Conservation (phyloP, 192 early-diverging fungal genomes). For the Backusella mclennaniae region DNA sequence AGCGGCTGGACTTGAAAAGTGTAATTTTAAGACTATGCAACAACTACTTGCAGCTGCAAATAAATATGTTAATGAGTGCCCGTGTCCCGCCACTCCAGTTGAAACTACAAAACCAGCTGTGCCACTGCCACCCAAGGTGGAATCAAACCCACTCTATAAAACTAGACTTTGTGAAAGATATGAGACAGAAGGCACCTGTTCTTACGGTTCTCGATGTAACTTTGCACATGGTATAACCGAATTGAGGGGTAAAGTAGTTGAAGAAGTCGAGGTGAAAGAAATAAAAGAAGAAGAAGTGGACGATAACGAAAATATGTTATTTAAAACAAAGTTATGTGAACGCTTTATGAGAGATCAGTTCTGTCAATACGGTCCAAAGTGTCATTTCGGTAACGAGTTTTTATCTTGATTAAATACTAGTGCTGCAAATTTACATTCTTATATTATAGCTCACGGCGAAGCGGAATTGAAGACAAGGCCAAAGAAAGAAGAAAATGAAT, state of each 20-base stretch:
- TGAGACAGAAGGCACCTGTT: conserved; percentile 72
- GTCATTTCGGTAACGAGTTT: conserved; percentile 63
- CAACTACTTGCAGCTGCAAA: conserved; percentile 72
- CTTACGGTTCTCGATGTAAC: conserved; percentile 68
- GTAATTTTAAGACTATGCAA: conserved; percentile 79
- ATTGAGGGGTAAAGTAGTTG: conserved; percentile 54
- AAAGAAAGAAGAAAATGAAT: background rate
- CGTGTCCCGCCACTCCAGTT: conserved; percentile 19
- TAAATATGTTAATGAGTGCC: background rate
- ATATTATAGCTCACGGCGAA: conserved; percentile 28
- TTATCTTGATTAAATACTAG: background rate
- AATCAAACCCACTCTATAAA: conserved; percentile 72
- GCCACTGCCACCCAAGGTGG: background rate
- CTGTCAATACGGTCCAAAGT: conserved; percentile 85
- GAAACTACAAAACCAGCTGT: conserved; percentile 29
- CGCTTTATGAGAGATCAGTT: conserved; percentile 72
- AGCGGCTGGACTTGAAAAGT: conserved; percentile 65
- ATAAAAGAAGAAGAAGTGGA: conserved; percentile 29
- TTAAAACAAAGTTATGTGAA: conserved; percentile 84
- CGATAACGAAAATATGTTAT: conserved; percentile 55
- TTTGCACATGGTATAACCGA: conserved; percentile 76
- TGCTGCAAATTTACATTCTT: background rate
- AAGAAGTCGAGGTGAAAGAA: conserved; percentile 23
- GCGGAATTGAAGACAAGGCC: conserved; percentile 28
- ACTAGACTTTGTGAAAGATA: conserved; percentile 85